Evolutionary conservation across 2,329 filamentous ascomycete genomes (phyloP).

Genomic region (Alternaria brassicae): DNA sequence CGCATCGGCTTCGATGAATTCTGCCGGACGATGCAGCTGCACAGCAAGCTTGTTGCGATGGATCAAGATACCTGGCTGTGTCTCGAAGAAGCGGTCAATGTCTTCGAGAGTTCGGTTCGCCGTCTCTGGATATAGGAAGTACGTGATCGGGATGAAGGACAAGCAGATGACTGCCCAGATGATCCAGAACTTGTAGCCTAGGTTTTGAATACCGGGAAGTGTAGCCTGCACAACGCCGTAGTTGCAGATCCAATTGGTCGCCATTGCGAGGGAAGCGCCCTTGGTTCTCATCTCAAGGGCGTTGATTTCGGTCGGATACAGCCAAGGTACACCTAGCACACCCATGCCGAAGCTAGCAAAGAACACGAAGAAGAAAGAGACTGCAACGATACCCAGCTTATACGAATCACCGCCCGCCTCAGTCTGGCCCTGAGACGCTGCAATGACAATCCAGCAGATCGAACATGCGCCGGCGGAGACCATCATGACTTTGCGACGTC

Average conservation of each 20-base stretch:
- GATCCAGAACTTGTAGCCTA: constrained; percentile 63
- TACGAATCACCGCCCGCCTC: constrained; percentile 54
- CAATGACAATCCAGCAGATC: constrained; percentile 59
- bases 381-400: constrained; percentile 57
- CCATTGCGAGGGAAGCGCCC: constrained; percentile 44
- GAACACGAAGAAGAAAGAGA: constrained; percentile 53
- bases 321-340: constrained; percentile 45
- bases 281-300: constrained; percentile 47
- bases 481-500: constrained; percentile 59
- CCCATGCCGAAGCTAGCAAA: constrained; percentile 48
- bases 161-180: constrained; percentile 64
- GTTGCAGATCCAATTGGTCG: constrained; percentile 46
- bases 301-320: constrained; percentile 47
- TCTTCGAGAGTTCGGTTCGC: constrained; percentile 56
- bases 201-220: constrained; percentile 48
- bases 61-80: constrained; percentile 52
- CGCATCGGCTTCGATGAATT: constrained; percentile 59
- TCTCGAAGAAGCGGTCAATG: constrained; percentile 55
- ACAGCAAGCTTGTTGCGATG: constrained; percentile 58
- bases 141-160: constrained; percentile 60
- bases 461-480: constrained; percentile 57
- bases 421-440: constrained; percentile 53
- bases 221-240: constrained; percentile 45
- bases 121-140: constrained; percentile 63
- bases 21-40: constrained; percentile 54